These are phyloP conservation scores for Albophoma yamanashiensis DNA, from an alignment of 2,329 filamentous ascomycete species.

Conservation along the genomic window DNA sequence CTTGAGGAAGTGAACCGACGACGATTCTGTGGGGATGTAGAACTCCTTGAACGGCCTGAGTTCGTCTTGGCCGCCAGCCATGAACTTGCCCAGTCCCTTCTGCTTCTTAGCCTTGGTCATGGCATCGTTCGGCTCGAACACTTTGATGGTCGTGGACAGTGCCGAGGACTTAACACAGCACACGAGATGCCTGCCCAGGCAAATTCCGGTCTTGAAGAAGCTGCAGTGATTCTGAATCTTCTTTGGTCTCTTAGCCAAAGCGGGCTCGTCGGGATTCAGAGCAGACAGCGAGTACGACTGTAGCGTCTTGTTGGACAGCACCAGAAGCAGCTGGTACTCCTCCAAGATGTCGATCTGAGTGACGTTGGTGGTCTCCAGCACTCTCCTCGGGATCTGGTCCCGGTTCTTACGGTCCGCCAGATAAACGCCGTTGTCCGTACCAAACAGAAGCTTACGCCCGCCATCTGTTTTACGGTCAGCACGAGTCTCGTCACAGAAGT, in stretches of 20 bases:
- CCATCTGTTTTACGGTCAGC: slow-evolving; percentile 51
- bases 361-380: slow-evolving; percentile 77
- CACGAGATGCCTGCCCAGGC: slow-evolving; percentile 84
- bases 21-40: slow-evolving; percentile 97
- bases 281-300: slow-evolving; percentile 83
- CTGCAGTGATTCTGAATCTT: slow-evolving; percentile 97
- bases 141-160: slow-evolving; percentile 92
- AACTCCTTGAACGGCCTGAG: slow-evolving; percentile 98
- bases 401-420: slow-evolving; percentile 84
- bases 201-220: slow-evolving; percentile 97
- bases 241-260: slow-evolving; percentile 74
- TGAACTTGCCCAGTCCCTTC: slow-evolving; percentile 91
- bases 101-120: slow-evolving; percentile 93
- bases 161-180: slow-evolving; percentile 94
- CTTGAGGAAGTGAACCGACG: slow-evolving; percentile 93
- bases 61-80: slow-evolving; percentile 84
- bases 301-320: slow-evolving; percentile 86
- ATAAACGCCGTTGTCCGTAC: slow-evolving; percentile 89
- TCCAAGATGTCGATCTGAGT: slow-evolving; percentile 95
- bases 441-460: slow-evolving; percentile 86
- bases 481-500: not conserved
- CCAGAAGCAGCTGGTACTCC: slow-evolving; percentile 83
- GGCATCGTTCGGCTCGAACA: slow-evolving; percentile 95
- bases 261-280: slow-evolving; percentile 72
- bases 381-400: slow-evolving; percentile 68